These are phyloP conservation scores for Boletus sensibilis DNA, from an alignment of 768 basidiomycete genomes.

Conservation along the genomic window DNA sequence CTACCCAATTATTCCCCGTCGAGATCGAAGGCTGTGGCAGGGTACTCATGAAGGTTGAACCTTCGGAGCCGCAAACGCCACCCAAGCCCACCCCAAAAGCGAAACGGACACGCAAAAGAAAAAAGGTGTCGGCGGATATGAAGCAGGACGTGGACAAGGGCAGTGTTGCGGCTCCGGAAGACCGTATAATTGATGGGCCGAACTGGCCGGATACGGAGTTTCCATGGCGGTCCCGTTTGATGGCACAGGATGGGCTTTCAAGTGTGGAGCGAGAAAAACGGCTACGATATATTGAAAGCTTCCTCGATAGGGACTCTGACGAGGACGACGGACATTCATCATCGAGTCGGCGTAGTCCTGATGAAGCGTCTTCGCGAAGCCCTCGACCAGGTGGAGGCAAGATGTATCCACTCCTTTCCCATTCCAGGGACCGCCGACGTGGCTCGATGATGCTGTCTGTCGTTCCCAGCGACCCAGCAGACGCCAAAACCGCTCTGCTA, in stretches of 20 bases:
- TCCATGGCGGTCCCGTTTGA: conserved; percentile 69
- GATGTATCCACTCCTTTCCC: conserved; percentile 52
- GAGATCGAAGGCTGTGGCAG: conserved; percentile 69
- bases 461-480: conserved; percentile 68
- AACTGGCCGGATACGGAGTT: conserved; percentile 81
- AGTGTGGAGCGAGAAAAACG: conserved; percentile 60
- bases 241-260: conserved; percentile 50
- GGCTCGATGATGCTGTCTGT: conserved; percentile 26
- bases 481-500: conserved; percentile 70
- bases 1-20: conserved; percentile 52
- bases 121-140: conserved; percentile 36
- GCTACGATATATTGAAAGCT: conserved; percentile 64
- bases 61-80: conserved; percentile 35
- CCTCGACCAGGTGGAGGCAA: conserved; percentile 50
- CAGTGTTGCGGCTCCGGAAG: conserved; percentile 22
- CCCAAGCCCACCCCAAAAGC: conserved; percentile 36
- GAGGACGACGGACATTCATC: conserved; percentile 33
- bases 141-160: conserved; percentile 17
- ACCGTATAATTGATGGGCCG: conserved; percentile 46
- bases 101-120: conserved; percentile 51
- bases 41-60: conserved; percentile 59
- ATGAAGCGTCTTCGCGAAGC: conserved; percentile 19
- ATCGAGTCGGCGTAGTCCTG: conserved; percentile 9
- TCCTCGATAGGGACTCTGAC: conserved; percentile 73
- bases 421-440: conserved; percentile 32